Conservation (phyloP, 2,329 filamentous ascomycete genomes). For the Penicillium sp. region DNA sequence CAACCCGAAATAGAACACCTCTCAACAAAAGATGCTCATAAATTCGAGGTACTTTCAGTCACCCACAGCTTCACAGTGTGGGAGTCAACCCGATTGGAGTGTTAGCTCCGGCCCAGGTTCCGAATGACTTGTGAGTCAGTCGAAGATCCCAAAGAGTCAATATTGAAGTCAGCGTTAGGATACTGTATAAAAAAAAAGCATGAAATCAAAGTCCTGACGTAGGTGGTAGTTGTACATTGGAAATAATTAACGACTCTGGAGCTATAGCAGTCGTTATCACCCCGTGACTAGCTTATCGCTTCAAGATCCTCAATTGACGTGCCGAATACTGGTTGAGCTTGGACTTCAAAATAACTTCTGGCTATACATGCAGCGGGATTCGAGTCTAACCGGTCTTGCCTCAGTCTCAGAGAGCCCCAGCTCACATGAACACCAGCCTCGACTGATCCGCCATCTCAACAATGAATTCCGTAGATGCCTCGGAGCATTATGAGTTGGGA, state of each 20-base stretch:
- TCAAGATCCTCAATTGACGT: background rate
- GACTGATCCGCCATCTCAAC: slow-evolving; percentile 6
- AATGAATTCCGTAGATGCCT: slow-evolving; percentile 67
- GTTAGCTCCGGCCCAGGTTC: background rate
- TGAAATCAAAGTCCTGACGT: background rate
- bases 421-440: slow-evolving; percentile 15
- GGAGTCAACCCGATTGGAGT: background rate
- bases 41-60: slow-evolving; percentile 6
- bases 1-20: background rate
- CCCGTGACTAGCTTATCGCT: slow-evolving; percentile 11
- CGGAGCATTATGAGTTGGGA: slow-evolving; percentile 53
- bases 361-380: background rate
- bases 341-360: background rate
- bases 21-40: slow-evolving; percentile 6
- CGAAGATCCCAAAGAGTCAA: background rate
- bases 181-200: background rate
- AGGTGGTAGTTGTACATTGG: background rate
- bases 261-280: slow-evolving; percentile 6
- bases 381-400: background rate
- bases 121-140: background rate
- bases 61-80: background rate
- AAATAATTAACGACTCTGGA: background rate
- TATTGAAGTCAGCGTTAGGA: no score
- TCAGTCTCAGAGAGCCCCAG: background rate
- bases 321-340: background rate